Evolutionary conservation across 345 rosid genomes (phyloP).

Genomic region (Microthlaspi erraticum): DNA sequence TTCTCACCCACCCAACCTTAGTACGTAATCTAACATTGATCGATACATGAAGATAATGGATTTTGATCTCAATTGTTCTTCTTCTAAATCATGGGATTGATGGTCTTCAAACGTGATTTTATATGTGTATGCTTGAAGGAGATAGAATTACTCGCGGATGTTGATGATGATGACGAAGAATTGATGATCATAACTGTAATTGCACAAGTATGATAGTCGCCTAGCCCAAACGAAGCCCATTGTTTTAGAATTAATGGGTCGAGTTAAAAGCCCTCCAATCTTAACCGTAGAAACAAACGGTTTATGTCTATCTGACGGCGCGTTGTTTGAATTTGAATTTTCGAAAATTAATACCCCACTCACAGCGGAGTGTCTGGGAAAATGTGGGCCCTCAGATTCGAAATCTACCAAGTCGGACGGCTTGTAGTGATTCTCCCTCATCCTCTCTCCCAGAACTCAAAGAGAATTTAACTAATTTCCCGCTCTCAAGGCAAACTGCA

Average conservation of each 20-base stretch:
- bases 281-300: constrained; percentile 26
- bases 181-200: neutral
- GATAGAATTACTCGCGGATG: neutral
- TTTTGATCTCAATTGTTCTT: neutral
- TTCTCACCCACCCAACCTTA: neutral
- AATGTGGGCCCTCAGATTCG: constrained; percentile 32
- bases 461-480: constrained; percentile 39
- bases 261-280: neutral
- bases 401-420: constrained; percentile 30
- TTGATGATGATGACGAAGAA: neutral
- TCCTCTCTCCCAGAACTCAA: constrained; percentile 20
- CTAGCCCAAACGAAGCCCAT: constrained; percentile 27
- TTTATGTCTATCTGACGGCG: constrained; percentile 27
- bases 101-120: too few relatives aligned
- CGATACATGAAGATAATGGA: neutral
- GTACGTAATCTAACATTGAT: neutral
- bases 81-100: too few relatives aligned
- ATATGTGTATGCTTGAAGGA: neutral
- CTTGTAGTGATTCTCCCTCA: neutral
- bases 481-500: constrained; percentile 41
- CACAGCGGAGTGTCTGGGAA: constrained; percentile 35
- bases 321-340: constrained; percentile 41
- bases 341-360: constrained; percentile 25
- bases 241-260: constrained; percentile 1
- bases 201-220: too few relatives aligned